Percentiles rank a stretch among this genome's conserved stretches.
phyloP scores from a whole-genome alignment of 2,329 filamentous ascomycete genomes.

The Fusarium humuli region DNA sequence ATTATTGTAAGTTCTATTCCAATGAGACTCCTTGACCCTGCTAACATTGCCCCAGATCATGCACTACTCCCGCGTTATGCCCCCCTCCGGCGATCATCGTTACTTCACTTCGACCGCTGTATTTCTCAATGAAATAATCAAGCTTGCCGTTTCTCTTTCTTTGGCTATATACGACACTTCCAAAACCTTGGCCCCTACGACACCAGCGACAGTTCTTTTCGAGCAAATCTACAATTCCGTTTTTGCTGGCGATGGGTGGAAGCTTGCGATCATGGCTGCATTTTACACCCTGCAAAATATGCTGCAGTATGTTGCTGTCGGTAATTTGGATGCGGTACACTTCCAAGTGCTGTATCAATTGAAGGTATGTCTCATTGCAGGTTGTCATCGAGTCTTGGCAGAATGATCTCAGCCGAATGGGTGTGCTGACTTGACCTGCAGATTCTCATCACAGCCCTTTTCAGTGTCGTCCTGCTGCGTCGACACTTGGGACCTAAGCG shows the following conservation, averaged over 20 bases:
- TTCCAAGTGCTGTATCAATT: conserved; percentile 95
- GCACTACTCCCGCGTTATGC: conserved; percentile 96
- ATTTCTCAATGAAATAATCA: conserved; percentile 91
- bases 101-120: conserved; percentile 96
- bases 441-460: conserved; percentile 89
- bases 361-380: conserved; percentile 65
- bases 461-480: conserved; percentile 82
- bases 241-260: conserved; percentile 94
- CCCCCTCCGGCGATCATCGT: conserved; percentile 81
- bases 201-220: conserved; percentile 83
- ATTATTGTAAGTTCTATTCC: conserved; percentile 68
- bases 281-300: conserved; percentile 94
- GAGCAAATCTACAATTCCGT: conserved; percentile 82
- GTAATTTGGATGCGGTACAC: conserved; percentile 90
- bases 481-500: conserved; percentile 76
- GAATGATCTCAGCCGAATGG: not conserved
- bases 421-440: conserved; percentile 43
- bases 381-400: not conserved
- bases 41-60: conserved; percentile 70
- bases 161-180: conserved; percentile 91
- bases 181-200: conserved; percentile 78
- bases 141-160: conserved; percentile 85
- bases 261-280: conserved; percentile 86
- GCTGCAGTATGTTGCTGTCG: conserved; percentile 91
- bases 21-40: conserved; percentile 51